These are phyloP conservation scores for Acanthamoeba lenticulata DNA, from an alignment of 208 protist genomes.

Conservation along the genomic window DNA sequence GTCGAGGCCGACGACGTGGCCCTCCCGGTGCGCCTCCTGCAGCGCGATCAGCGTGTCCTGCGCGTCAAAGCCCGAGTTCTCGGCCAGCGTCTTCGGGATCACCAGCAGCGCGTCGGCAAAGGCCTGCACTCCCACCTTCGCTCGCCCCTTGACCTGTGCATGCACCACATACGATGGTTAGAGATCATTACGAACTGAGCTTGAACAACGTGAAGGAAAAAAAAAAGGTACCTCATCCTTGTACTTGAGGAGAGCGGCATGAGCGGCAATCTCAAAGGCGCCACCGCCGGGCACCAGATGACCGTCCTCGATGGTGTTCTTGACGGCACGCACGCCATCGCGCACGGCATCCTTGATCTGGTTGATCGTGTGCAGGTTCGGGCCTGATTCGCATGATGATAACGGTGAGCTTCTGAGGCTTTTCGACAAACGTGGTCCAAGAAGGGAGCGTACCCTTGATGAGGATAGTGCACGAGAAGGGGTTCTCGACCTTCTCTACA, in stretches of 20 bases:
- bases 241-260: constrained; percentile 94
- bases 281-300: constrained; percentile 97
- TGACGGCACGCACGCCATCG: constrained; percentile 99
- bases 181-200: too few species aligned
- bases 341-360: constrained; percentile 99
- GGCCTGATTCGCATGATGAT: constrained; percentile 81
- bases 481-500: constrained; percentile 97
- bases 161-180: not conserved
- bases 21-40: constrained; percentile 80
- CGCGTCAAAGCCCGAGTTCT: constrained; percentile 98
- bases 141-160: constrained; percentile 85
- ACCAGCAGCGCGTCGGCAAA: constrained; percentile 99
- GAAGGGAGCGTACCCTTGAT: constrained; percentile 92
- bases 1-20: constrained; percentile 93
- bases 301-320: constrained; percentile 97
- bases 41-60: constrained; percentile 96
- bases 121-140: constrained; percentile 97
- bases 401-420: not conserved
- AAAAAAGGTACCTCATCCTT: constrained; percentile 69
- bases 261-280: constrained; percentile 97
- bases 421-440: not conserved
- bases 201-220: constrained; percentile 24
- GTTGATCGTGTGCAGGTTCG: constrained; percentile 98
- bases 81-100: constrained; percentile 98
- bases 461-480: constrained; percentile 98